These are phyloP conservation scores for Vaccinium macrocarpon DNA, from an alignment of 148 eudicot genomes.

Conservation along the genomic window DNA sequence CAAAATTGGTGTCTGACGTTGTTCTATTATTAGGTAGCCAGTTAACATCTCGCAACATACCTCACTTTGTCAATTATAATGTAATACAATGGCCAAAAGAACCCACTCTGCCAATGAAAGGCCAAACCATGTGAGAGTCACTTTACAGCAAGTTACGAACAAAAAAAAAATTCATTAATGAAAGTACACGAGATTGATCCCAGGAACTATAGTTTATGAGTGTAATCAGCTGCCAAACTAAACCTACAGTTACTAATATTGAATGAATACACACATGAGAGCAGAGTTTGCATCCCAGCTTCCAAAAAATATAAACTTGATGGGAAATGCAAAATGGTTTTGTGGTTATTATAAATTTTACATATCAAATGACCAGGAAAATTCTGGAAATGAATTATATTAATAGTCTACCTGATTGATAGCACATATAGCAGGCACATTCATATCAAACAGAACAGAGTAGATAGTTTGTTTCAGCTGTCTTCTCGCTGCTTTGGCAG, in stretches of 20 bases:
- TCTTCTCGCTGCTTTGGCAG: slow-evolving; percentile 69
- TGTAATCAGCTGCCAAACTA: not conserved
- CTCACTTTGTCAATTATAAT: not conserved
- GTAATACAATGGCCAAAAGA: not conserved
- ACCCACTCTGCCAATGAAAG: not conserved
- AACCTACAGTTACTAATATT: not conserved
- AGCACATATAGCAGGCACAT: slow-evolving; percentile 91
- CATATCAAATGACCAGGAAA: not conserved
- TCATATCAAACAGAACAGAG: slow-evolving; percentile 78
- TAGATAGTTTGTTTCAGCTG: slow-evolving; percentile 75
- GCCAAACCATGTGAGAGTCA: not conserved
- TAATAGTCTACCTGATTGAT: slow-evolving; percentile 65
- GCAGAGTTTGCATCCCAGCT: slow-evolving; percentile 4
- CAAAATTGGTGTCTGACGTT: not conserved
- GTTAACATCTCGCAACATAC: not conserved
- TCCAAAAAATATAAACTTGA: not conserved
- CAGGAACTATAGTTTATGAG: not conserved
- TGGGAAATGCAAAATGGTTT: not conserved
- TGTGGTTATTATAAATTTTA: not conserved
- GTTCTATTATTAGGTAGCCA: not conserved
- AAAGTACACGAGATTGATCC: not conserved
- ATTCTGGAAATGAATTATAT: not conserved
- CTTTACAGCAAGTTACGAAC: no score
- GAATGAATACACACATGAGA: not conserved
- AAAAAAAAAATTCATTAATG: not conserved